phyloP scores from a whole-genome alignment of 257 asterid species.

The Solanum stenotomum region DNA sequence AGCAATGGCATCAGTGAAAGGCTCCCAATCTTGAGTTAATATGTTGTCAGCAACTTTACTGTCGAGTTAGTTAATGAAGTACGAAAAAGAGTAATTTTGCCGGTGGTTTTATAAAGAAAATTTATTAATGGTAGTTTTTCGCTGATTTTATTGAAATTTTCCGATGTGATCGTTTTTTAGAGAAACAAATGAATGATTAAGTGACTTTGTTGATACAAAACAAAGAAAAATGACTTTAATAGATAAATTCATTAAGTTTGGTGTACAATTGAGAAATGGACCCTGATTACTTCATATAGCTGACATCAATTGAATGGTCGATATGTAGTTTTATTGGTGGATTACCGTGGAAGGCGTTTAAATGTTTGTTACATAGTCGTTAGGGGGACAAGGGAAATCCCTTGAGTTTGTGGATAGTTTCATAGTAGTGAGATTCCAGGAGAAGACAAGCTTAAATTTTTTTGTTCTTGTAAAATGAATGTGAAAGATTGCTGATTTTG shows the following conservation, averaged over 20 bases:
- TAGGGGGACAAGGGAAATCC: neutral
- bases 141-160: neutral
- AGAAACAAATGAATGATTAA: neutral
- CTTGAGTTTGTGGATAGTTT: neutral
- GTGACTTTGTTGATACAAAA: neutral
- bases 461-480: neutral
- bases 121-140: neutral
- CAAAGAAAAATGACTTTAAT: neutral
- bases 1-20: slow-evolving; percentile 64
- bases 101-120: neutral
- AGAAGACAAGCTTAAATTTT: neutral
- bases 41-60: slow-evolving; percentile 45
- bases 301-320: neutral
- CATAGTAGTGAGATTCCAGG: neutral
- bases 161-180: neutral
- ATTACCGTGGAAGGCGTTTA: neutral
- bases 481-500: neutral
- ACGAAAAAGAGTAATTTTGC: neutral
- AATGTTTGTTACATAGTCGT: neutral
- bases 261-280: neutral
- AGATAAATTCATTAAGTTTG: neutral
- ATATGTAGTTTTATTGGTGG: neutral
- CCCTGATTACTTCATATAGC: neutral
- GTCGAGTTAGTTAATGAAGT: neutral
- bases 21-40: slow-evolving; percentile 91